Conservation (phyloP, 345 rosid species). For the Linum trigynum region DNA sequence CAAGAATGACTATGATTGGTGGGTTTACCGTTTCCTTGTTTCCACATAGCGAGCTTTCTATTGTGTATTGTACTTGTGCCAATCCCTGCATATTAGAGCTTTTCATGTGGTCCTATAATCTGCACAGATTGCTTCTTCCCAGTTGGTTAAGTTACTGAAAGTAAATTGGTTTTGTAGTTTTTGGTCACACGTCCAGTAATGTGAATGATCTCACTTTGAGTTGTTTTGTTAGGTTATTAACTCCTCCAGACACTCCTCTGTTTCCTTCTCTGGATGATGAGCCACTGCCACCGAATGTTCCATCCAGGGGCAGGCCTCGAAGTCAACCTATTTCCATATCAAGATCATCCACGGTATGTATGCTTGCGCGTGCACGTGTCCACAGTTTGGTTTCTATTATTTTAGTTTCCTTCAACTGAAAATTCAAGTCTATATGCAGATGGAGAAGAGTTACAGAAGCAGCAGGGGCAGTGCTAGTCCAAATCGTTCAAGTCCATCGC, state of each 20-base stretch:
- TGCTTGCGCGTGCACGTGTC: neutral
- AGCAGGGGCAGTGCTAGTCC: conserved; percentile 97
- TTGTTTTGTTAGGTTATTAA: conserved; percentile 66
- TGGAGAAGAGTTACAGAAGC: conserved; percentile 88
- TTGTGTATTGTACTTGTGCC: neutral
- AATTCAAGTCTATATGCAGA: conserved; percentile 33
- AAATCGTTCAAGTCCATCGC: conserved; percentile 85
- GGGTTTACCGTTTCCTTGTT: conserved; percentile 19
- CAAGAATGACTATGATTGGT: conserved; percentile 98
- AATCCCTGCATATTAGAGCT: too few species aligned
- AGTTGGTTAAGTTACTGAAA: neutral
- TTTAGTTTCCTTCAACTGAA: neutral
- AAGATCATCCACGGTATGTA: conserved; percentile 82
- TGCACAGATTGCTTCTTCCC: neutral
- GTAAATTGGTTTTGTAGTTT: neutral
- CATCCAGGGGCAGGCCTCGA: conserved; percentile 70
- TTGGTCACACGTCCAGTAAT: neutral
- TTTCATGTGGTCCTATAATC: too few species aligned
- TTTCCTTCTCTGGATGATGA: conserved; percentile 90
- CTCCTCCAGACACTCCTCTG: conserved; percentile 98
- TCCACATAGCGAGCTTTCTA: conserved; percentile 1
- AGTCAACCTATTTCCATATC: conserved; percentile 87
- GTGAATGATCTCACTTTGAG: neutral
- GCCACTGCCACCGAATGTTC: conserved; percentile 43
- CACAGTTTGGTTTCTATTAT: neutral